phyloP scores from a whole-genome alignment of 257 asterid species.

The Mentha longifolia region DNA sequence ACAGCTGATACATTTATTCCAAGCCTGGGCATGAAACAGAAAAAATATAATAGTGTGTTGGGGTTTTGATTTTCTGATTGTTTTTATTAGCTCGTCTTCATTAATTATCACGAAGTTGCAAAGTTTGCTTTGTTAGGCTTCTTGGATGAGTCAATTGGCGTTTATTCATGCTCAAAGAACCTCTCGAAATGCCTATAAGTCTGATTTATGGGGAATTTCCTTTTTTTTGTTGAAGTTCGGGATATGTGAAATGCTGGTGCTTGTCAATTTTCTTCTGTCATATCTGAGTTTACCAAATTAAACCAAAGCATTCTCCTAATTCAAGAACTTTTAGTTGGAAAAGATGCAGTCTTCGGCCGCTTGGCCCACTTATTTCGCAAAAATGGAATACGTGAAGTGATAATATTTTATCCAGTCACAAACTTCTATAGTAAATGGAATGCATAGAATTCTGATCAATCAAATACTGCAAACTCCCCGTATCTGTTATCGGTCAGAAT shows the following conservation, averaged over 20 bases:
- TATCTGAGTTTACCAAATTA: constrained; percentile 5
- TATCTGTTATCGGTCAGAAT: no score
- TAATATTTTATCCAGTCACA: background rate
- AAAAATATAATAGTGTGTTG: background rate
- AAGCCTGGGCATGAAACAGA: constrained; percentile 2
- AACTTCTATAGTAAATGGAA: no score
- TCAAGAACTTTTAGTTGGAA: constrained; percentile 18
- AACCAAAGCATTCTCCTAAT: background rate
- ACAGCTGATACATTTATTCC: constrained; percentile 13
- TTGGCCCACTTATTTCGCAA: constrained; percentile 5
- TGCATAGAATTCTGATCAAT: no score
- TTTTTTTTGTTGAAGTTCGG: constrained; percentile 5
- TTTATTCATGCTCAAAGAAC: background rate
- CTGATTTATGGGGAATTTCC: constrained; percentile 12
- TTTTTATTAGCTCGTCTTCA: constrained; percentile 1
- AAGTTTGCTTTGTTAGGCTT: constrained; percentile 11
- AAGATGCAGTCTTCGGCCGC: background rate
- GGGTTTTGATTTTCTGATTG: constrained; percentile 11
- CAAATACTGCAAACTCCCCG: no score
- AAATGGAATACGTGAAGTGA: constrained; percentile 6
- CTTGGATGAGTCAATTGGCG: background rate
- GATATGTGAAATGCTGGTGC: constrained; percentile 11
- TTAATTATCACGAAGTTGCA: background rate
- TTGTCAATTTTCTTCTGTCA: background rate
- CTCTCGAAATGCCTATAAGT: background rate